These are phyloP conservation scores for Excoecaria cochinchinensis DNA, from an alignment of 345 rosid genomes.

Conservation along the genomic window DNA sequence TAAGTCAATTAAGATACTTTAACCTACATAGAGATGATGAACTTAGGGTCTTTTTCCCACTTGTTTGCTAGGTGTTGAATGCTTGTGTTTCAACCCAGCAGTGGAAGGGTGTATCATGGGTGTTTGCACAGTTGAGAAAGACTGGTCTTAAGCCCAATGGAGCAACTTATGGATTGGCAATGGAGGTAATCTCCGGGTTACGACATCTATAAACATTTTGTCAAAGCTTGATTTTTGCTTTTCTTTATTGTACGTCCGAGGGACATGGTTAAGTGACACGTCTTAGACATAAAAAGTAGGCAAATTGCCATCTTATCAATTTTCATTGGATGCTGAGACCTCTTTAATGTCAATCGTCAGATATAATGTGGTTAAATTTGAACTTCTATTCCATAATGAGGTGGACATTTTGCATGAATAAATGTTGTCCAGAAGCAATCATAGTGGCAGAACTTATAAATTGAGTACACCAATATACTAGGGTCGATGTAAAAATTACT, in stretches of 20 bases:
- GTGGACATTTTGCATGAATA: not conserved
- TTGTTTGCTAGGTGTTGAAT: conserved; percentile 61
- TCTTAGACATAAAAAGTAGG: not conserved
- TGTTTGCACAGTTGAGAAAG: conserved; percentile 76
- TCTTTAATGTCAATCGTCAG: not conserved
- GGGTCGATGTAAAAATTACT: not conserved
- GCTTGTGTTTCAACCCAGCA: conserved; percentile 80
- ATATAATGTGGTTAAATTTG: not conserved
- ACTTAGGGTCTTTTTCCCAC: conserved; percentile 7
- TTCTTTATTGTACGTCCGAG: not conserved
- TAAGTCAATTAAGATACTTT: not conserved
- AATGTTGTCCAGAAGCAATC: not conserved
- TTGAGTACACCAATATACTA: not conserved
- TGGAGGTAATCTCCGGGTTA: conserved; percentile 67
- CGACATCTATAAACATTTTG: not conserved
- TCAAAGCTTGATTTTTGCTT: not conserved
- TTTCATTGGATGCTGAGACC: too few relatives aligned
- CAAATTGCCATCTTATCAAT: too few relatives aligned
- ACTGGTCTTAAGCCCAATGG: conserved; percentile 78
- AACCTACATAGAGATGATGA: not conserved
- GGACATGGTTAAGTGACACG: not conserved
- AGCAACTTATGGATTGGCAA: conserved; percentile 94
- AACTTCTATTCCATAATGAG: not conserved
- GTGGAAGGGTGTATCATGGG: conserved; percentile 95
- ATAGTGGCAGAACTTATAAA: not conserved